These are phyloP conservation scores for Actinidia polygama DNA, from an alignment of 179 eudicot genomes.

Conservation along the genomic window DNA sequence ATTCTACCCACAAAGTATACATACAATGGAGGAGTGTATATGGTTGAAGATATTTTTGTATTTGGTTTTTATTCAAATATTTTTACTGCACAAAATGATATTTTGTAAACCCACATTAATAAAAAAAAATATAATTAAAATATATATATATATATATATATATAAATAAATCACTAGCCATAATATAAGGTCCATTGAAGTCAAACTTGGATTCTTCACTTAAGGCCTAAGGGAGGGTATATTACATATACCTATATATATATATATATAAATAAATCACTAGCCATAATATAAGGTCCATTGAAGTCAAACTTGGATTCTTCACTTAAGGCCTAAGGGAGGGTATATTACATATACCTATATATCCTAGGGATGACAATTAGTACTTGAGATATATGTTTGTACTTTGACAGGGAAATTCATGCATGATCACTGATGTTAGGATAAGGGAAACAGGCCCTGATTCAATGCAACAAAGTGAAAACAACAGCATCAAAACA, in stretches of 20 bases:
- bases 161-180: neutral
- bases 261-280: too few species aligned
- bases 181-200: neutral
- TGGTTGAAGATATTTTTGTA: too few species aligned
- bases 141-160: neutral
- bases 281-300: neutral
- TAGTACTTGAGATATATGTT: neutral
- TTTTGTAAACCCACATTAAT: neutral
- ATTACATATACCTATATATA: too few species aligned
- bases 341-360: neutral
- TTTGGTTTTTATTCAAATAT: too few species aligned
- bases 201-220: neutral
- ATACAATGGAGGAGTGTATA: too few species aligned
- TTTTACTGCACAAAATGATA: too few species aligned
- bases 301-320: too few species aligned
- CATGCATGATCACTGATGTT: slow-evolving; percentile 1
- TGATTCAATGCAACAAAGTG: slow-evolving; percentile 3
- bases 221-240: neutral
- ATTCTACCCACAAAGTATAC: too few species aligned
- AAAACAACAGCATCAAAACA: neutral
- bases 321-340: neutral
- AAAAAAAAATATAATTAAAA: neutral
- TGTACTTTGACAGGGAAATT: neutral
- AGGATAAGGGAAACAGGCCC: slow-evolving; percentile 4
- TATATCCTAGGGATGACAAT: neutral